Percentiles rank a stretch among this genome's conserved stretches.
These are phyloP conservation scores for Cryphonectria radicalis DNA, from an alignment of 2,329 filamentous ascomycete species.

Conservation along the genomic window DNA sequence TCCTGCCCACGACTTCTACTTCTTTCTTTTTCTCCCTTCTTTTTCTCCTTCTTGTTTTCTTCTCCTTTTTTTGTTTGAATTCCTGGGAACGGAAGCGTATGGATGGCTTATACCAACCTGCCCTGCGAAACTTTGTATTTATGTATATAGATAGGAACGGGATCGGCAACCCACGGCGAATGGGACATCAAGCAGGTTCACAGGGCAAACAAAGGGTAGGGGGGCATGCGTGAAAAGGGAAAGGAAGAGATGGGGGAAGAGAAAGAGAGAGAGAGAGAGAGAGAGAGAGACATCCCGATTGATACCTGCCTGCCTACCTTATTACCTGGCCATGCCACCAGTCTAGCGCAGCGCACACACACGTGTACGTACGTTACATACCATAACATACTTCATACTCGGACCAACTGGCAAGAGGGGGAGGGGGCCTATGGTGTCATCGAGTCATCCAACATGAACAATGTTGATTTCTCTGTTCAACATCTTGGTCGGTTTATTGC, in stretches of 20 bases:
- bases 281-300: background rate
- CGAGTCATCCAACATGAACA: background rate
- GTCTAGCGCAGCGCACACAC: background rate
- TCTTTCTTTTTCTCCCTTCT: background rate
- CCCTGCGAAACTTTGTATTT: constrained; percentile 22
- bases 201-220: background rate
- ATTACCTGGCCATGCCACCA: constrained; percentile 5
- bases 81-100: background rate
- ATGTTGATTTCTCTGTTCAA: background rate
- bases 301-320: constrained; percentile 13
- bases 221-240: background rate
- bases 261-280: no score
- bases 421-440: background rate
- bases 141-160: constrained; percentile 25
- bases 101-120: constrained; percentile 1
- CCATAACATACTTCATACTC: constrained; percentile 1
- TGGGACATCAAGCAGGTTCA: background rate
- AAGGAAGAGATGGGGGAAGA: background rate
- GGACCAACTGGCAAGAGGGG: background rate
- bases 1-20: constrained; percentile 10
- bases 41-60: constrained; percentile 12
- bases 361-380: constrained; percentile 8
- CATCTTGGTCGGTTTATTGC: no score
- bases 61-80: background rate
- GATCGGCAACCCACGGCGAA: background rate